Conservation (phyloP, 1,139 yeast genomes). For the Arxiozyma slooffiae region DNA sequence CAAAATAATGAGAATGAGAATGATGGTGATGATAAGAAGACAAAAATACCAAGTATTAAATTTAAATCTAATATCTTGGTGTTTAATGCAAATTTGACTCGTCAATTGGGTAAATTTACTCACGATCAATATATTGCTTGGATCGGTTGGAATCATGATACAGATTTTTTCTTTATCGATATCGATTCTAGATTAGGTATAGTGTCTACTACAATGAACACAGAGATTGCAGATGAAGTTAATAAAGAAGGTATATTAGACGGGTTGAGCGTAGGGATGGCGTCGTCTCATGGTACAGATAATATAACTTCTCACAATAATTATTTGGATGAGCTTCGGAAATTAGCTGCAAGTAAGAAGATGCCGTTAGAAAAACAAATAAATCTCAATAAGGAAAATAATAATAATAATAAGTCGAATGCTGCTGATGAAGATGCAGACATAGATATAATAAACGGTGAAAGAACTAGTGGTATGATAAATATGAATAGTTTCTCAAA, state of each 20-base stretch:
- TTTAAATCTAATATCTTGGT: conserved; percentile 37
- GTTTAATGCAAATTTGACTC: conserved; percentile 47
- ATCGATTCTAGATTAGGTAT: conserved; percentile 32
- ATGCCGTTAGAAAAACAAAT: conserved; percentile 4
- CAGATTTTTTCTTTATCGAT: conserved; percentile 35
- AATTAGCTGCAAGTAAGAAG: conserved; percentile 6
- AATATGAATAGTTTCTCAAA: conserved; percentile 60
- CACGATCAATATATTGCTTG: conserved; percentile 54
- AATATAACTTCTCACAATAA: conserved; percentile 3
- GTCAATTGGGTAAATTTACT: conserved; percentile 43
- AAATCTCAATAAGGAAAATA: neutral
- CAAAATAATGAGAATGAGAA: no score
- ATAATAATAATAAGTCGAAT: conserved; percentile 4
- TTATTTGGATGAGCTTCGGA: conserved; percentile 9
- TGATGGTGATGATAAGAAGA: conserved; percentile 6
- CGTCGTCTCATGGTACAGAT: conserved; percentile 5
- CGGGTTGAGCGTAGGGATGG: conserved; percentile 17
- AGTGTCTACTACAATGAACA: conserved; percentile 23
- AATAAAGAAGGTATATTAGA: conserved; percentile 31
- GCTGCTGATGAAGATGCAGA: conserved; percentile 15
- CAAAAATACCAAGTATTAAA: conserved; percentile 5
- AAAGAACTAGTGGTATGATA: conserved; percentile 30
- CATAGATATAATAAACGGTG: conserved; percentile 32
- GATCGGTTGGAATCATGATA: conserved; percentile 40
- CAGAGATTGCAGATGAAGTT: conserved; percentile 32